These are phyloP conservation scores for Amphirosellinia nigrospora DNA, from an alignment of 495 filamentous ascomycete genomes.

Conservation along the genomic window DNA sequence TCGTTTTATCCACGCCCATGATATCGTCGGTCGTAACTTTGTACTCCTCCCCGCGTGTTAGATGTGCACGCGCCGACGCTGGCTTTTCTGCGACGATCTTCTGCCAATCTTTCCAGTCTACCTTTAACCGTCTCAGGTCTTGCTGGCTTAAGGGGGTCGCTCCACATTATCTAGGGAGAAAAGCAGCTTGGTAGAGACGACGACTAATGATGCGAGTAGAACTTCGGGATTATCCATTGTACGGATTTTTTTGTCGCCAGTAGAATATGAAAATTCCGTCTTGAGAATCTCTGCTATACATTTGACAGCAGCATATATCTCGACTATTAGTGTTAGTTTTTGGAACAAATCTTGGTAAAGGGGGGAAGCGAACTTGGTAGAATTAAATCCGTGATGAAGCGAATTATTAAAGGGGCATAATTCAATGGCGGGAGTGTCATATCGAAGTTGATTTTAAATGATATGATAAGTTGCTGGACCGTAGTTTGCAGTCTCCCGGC, in stretches of 20 bases:
- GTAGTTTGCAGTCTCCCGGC: constrained; percentile 65
- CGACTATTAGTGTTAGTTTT: constrained; percentile 56
- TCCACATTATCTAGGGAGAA: constrained; percentile 74
- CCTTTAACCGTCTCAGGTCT: constrained; percentile 65
- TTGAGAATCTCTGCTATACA: constrained; percentile 63
- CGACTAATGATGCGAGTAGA: constrained; percentile 70
- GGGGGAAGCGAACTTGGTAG: constrained; percentile 69
- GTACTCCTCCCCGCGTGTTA: constrained; percentile 38
- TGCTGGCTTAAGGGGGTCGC: constrained; percentile 59
- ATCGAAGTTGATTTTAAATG: constrained; percentile 69
- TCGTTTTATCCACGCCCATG: constrained; percentile 66
- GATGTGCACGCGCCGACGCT: neutral
- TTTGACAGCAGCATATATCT: constrained; percentile 69
- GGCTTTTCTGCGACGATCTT: constrained; percentile 52
- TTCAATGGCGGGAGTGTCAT: constrained; percentile 78
- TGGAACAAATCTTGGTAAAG: neutral
- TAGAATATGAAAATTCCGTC: constrained; percentile 63
- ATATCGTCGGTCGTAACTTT: constrained; percentile 70
- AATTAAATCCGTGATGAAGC: constrained; percentile 73
- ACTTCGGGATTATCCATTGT: constrained; percentile 70
- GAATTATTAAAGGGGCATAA: constrained; percentile 65
- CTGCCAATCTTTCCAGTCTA: constrained; percentile 79
- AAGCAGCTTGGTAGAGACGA: constrained; percentile 78
- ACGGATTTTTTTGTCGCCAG: constrained; percentile 33
- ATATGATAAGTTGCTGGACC: constrained; percentile 64